Evolutionary conservation across 345 rosid species (phyloP).

Genomic region (Euclidium syriacum): DNA sequence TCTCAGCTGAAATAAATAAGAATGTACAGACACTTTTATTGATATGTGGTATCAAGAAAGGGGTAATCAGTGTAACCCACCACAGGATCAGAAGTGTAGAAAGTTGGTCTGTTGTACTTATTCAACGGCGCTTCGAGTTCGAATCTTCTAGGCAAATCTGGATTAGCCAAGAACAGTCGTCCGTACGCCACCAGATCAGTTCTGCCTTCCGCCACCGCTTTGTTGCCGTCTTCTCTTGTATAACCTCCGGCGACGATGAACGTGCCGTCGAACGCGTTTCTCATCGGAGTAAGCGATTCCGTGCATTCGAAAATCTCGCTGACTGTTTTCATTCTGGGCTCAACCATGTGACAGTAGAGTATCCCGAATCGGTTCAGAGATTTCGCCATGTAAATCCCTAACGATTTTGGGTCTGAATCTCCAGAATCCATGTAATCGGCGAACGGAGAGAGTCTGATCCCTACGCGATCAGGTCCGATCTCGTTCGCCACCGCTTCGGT

Average conservation of each 20-base stretch:
- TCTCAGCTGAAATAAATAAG: no score
- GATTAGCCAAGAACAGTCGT: slow-evolving; percentile 61
- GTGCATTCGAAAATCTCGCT: slow-evolving; percentile 17
- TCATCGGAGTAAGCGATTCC: slow-evolving; percentile 31
- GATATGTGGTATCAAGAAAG: slow-evolving; percentile 32
- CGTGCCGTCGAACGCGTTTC: slow-evolving; percentile 34
- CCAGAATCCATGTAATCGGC: slow-evolving; percentile 47
- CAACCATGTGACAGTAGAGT: slow-evolving; percentile 46
- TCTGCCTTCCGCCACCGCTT: slow-evolving; percentile 24
- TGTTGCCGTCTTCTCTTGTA: slow-evolving; percentile 29
- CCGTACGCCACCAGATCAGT: slow-evolving; percentile 60
- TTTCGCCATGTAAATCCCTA: slow-evolving; percentile 58
- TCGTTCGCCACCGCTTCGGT: slow-evolving; percentile 55
- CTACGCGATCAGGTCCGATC: slow-evolving; percentile 60
- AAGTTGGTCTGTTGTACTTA: slow-evolving; percentile 41
- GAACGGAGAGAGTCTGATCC: slow-evolving; percentile 65
- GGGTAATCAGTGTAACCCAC: slow-evolving; percentile 74
- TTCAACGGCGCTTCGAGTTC: slow-evolving; percentile 47
- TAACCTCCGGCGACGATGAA: slow-evolving; percentile 43
- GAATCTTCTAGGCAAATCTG: slow-evolving; percentile 63
- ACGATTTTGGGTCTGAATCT: slow-evolving; percentile 52
- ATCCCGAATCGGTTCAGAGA: slow-evolving; percentile 47
- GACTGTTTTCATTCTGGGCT: slow-evolving; percentile 35
- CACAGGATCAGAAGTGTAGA: slow-evolving; percentile 37
- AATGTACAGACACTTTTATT: background rate